These are phyloP conservation scores for Amorphotheca resinae DNA, from an alignment of 495 filamentous ascomycete genomes.

Conservation along the genomic window DNA sequence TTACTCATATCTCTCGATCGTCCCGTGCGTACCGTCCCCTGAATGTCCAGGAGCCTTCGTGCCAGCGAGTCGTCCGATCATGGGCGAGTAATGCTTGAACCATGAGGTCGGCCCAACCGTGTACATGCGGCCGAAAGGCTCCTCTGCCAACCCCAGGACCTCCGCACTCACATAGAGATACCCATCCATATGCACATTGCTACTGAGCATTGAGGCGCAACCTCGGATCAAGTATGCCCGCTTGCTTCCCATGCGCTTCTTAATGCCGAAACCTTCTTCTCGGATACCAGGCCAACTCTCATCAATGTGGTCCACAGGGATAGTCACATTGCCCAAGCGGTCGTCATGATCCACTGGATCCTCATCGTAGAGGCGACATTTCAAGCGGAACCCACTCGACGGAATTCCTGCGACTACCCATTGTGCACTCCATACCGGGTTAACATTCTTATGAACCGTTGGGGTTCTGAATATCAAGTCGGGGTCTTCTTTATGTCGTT, in stretches of 20 bases:
- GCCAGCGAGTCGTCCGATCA: conserved; percentile 73
- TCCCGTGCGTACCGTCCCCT: conserved; percentile 25
- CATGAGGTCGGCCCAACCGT: conserved; percentile 65
- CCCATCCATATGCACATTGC: conserved; percentile 40
- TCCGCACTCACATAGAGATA: conserved; percentile 55
- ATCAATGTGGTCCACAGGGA: conserved; percentile 42
- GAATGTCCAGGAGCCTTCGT: conserved; percentile 47
- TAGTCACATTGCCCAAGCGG: conserved; percentile 68
- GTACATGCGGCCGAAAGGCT: conserved; percentile 64
- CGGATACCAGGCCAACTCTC: conserved; percentile 57
- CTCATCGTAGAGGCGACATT: conserved; percentile 76
- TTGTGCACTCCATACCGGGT: conserved; percentile 70
- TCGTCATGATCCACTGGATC: conserved; percentile 82
- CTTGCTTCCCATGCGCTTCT: conserved; percentile 75
- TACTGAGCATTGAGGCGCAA: conserved; percentile 42
- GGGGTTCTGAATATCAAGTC: conserved; percentile 58
- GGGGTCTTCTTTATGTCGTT: conserved; percentile 71
- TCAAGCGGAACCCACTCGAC: conserved; percentile 61
- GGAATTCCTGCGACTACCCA: conserved; percentile 87
- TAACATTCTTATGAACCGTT: conserved; percentile 53
- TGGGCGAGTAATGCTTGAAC: conserved; percentile 75
- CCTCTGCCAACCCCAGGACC: conserved; percentile 60
- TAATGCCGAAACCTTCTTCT: conserved; percentile 55
- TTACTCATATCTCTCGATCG: conserved; percentile 60
- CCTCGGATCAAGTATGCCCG: conserved; percentile 64